Evolutionary conservation across 805 yeast species (phyloP), one percentile per base, ranked within the genome.

Genomic region (Lachancea meyersii): DNA sequence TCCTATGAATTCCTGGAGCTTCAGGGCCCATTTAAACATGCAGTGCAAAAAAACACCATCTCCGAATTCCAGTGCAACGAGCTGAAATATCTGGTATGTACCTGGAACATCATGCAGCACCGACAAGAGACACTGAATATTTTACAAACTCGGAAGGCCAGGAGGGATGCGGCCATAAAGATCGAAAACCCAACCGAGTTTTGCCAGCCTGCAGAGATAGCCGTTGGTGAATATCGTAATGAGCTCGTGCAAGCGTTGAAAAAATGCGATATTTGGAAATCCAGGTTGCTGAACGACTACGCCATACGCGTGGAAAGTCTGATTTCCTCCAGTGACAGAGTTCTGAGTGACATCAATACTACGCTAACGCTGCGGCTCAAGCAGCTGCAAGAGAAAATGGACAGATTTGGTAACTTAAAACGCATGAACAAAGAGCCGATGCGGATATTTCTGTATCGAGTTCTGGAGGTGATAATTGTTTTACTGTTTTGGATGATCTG

Each of bases 281-380:
- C 53, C 14, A 54, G 46, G 53, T 53, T 54, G 41, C 49, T 47
- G 13, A 51, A 51, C 60, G 49, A 71, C 40, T 72, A 73, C 46
- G 74, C 81, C 0, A 70, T 71, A 43, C 70, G 69, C 54, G 71
- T 81, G 31, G 88, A 82, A 52, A 78, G 75, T 38, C 56, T 81
- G 43, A 64, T 82, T 35, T 77, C 81, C 13, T 68, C 71, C 28
- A 77, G 83, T 40, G 88, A 82, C 61, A 66, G 89, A 48, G 73
- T 82, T 9, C 75, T 80, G 45, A 82, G 86, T 47, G 89, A 82
- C 53, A 77, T 83, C 41, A 83, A 79, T 57, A 82, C 91, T 0
- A 79, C 87, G 1, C 59, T 82, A 33, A 72, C 86, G 9, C 61
- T 83, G 46, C 81, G 80, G 49, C 64, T 82, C 22, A 65, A 63